Evolutionary conservation across 106 monocot genomes (phyloP).

Genomic region (Narthecium ossifragum): DNA sequence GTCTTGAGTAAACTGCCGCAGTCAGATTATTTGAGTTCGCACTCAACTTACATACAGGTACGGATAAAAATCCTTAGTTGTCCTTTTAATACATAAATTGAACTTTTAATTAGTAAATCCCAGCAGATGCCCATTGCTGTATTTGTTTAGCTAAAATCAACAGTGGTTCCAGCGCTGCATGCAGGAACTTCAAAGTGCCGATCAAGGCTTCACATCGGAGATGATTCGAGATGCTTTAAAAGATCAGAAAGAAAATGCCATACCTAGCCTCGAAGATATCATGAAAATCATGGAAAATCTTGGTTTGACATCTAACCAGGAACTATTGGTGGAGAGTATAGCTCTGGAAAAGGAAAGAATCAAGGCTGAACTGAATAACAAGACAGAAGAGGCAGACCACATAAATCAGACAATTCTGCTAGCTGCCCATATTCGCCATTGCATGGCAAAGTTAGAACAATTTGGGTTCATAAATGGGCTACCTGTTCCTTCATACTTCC

Average conservation of each 20-base stretch:
- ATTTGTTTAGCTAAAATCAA: slow-evolving; percentile 5
- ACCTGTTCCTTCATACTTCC: slow-evolving; percentile 56
- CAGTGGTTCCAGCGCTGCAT: slow-evolving; percentile 37
- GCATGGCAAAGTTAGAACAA: slow-evolving; percentile 39
- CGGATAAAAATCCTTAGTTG: too few relatives aligned
- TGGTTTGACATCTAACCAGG: slow-evolving; percentile 49
- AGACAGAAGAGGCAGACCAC: slow-evolving; percentile 23
- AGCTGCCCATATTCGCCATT: slow-evolving; percentile 32
- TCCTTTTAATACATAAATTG: too few relatives aligned
- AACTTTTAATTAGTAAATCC: too few relatives aligned
- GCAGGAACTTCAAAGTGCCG: slow-evolving; percentile 46
- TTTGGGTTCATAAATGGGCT: slow-evolving; percentile 47
- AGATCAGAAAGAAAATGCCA: slow-evolving; percentile 40
- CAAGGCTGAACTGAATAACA: slow-evolving; percentile 37
- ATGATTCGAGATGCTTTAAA: slow-evolving; percentile 44
- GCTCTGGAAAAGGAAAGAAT: slow-evolving; percentile 65
- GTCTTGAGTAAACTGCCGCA: slow-evolving; percentile 28
- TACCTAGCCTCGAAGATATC: slow-evolving; percentile 26
- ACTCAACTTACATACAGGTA: slow-evolving; percentile 47
- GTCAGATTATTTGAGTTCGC: slow-evolving; percentile 21
- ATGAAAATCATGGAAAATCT: slow-evolving; percentile 51
- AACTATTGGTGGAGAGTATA: slow-evolving; percentile 56
- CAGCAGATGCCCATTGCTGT: too few relatives aligned
- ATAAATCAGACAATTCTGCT: slow-evolving; percentile 44
- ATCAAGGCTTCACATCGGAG: slow-evolving; percentile 37